Base-by-base conservation (phyloP, 2,329 filamentous ascomycete genomes). In the Colletotrichum spaethianum region DNA sequence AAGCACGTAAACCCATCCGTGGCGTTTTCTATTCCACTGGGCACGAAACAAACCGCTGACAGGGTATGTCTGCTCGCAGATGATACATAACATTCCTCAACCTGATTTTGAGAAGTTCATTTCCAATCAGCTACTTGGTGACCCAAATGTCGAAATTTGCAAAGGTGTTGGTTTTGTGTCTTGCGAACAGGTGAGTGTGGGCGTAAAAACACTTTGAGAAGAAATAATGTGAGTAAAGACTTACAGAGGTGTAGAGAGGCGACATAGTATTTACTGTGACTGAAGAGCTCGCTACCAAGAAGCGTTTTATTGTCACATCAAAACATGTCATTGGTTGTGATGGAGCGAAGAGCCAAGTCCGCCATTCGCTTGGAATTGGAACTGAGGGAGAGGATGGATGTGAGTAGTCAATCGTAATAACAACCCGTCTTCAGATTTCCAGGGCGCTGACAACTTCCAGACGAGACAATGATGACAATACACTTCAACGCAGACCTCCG, bases 391-490 rank as follows among this genome's bases (percentile, higher is more conserved):
- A 84, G 70, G 82, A 83, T 59, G 80, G 82, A 36, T 83, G 83
- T 82, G 73, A 77, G 80, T 75, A 0, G 28, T 20, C 4, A 14
- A 12, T 4, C 2, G 1, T 9, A 4, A 9, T 5, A 11, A 7
- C n/a, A 40, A 12, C 20, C 20, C 12, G 1, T 28, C 28, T 26
- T 18, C 20, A 28, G 2, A 40, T 38, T 16, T n/a, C 5, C 33
- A 8, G 16, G 28, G 46, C 14, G 48, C 52, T 78, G 63, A 74
- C 72, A 68, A 38, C 3, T n/a, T 26, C 5, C 9, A 83, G 82
- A 82, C 46, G 82, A 84, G 66, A 84, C 82, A 0, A 85, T 85
- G 83, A 85, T 85, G 83, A 85, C 83, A 0, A 85, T 85, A 18
- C 83, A 85, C 52, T 81, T 85, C 73, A 83, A 83, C 50, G 82